phyloP scores from a whole-genome alignment of 169 alveolate genomes.

The Plasmodium relictum region DNA sequence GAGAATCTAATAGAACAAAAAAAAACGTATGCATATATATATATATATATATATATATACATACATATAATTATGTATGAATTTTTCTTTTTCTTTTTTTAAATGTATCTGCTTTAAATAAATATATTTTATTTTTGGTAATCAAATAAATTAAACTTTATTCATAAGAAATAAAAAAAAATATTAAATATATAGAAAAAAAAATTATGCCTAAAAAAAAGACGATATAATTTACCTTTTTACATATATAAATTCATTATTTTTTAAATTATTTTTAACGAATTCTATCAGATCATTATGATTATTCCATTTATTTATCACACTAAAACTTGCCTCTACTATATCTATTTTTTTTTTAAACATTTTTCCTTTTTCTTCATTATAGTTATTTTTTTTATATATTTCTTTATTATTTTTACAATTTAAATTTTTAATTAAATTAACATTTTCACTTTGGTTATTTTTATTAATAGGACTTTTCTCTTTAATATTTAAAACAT shows the following conservation, averaged over 20 bases:
- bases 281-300: slow-evolving; percentile 61
- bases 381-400: neutral
- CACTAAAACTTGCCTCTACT: slow-evolving; percentile 51
- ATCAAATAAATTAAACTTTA: neutral
- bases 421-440: neutral
- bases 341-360: slow-evolving; percentile 15
- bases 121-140: too few relatives aligned
- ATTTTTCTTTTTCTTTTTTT: neutral
- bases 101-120: neutral
- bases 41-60: neutral
- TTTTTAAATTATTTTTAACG: slow-evolving; percentile 53
- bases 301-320: slow-evolving; percentile 39
- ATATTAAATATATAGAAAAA: neutral
- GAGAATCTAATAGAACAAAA: slow-evolving; percentile 9
- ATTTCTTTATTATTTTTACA: neutral
- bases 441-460: neutral
- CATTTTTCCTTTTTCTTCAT: neutral
- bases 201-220: neutral
- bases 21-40: neutral
- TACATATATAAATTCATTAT: slow-evolving; percentile 56
- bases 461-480: neutral
- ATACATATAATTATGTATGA: neutral
- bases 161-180: neutral
- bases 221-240: slow-evolving; percentile 16
- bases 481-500: neutral